Conservation (phyloP, 805 yeast species). For the Lipomyces yamanashiensis region DNA sequence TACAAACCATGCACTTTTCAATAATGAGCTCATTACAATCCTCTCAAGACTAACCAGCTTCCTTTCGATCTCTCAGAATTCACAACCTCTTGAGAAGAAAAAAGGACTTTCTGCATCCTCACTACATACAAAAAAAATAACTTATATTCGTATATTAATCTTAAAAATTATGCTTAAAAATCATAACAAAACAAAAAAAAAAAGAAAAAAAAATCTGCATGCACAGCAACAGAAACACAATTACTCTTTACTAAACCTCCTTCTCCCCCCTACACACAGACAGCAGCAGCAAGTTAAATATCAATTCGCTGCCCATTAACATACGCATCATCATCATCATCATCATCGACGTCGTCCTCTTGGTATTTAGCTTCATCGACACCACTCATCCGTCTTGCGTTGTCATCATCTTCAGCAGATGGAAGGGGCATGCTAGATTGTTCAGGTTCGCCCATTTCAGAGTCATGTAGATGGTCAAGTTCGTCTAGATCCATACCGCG, state of each 20-base stretch:
- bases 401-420: constrained; percentile 52
- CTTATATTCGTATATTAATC: too few relatives aligned
- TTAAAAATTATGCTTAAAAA: background rate
- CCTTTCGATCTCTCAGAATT: too few relatives aligned
- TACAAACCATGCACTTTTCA: too few relatives aligned
- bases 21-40: too few relatives aligned
- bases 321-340: constrained; percentile 77
- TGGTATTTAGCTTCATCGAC: constrained; percentile 36
- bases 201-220: background rate
- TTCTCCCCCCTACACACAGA: background rate
- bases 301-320: constrained; percentile 86
- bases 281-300: constrained; percentile 49
- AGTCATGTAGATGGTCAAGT: too few relatives aligned
- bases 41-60: too few relatives aligned
- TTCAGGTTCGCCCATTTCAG: too few relatives aligned
- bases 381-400: constrained; percentile 37
- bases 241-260: background rate
- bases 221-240: background rate
- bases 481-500: constrained; percentile 12
- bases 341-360: constrained; percentile 50
- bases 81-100: too few relatives aligned
- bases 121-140: too few relatives aligned
- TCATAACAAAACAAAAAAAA: background rate
- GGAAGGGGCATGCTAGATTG: too few relatives aligned
- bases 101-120: too few relatives aligned